Evolutionary conservation across 495 filamentous ascomycete species (phyloP), one percentile per base, ranked within the genome.

Genomic region (Daldinia concentrica): DNA sequence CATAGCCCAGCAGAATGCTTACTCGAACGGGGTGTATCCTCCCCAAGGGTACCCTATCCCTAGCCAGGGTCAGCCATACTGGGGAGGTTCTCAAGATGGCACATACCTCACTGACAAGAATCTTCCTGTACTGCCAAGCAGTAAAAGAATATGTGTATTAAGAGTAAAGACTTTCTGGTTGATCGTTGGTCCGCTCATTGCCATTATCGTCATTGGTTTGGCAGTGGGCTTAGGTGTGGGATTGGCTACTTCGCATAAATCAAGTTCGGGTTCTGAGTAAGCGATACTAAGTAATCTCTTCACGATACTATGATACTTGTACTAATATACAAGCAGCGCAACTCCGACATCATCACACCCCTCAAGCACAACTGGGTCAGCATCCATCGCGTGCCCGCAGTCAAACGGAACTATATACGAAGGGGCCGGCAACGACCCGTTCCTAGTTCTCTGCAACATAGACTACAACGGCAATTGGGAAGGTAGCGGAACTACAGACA

Each of bases 381-480:
- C 60, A 0, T 51, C 65, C 2, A 57, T 80, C 37, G 19, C 34
- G 8, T 82, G 80, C 54, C 80, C 80, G 6, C 32, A 29, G 24
- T 58, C 71, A 55, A 80, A 82, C 71, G 69, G 77, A 4, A 80
- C 79, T 9, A 59, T 74, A 4, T 80, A 78, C 68, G 58, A 72
- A 6, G 54, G 71, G 15, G 29, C 62, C 2, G 37, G 51, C 7
- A 56, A 62, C 15, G 50, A 73, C 1, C 8, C 39, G 5, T 81
- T 72, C 56, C 27, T 79, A 0, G 59, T 82, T 6, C 66, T 81
- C 27, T 82, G 80, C 58, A 74, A 76, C 9, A 66, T 74, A 24
- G 80, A 82, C 62, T 81, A 79, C 67, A 73, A 69, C 12, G 51
- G 65, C 7, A 74, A 69, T 59, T 19, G 11, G 14, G 59, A 69